Evolutionary conservation across 805 yeast genomes (phyloP).

Genomic region (Candida qinlingensis): DNA sequence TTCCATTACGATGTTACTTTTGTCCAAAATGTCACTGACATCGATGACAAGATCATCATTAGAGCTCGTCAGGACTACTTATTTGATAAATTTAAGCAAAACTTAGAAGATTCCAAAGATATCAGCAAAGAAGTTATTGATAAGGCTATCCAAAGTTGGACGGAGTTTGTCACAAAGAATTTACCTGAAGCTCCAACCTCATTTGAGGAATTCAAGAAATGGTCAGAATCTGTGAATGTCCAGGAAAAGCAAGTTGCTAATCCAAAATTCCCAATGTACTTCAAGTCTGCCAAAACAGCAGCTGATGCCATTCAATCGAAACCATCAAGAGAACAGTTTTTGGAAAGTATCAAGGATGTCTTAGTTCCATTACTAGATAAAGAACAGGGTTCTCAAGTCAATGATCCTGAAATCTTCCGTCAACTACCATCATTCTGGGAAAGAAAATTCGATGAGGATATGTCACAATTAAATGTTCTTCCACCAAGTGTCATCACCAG

Average conservation of each 20-base stretch:
- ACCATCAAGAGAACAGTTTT: conserved; percentile 32
- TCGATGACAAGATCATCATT: conserved; percentile 92
- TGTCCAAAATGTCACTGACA: conserved; percentile 97
- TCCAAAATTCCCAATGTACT: conserved; percentile 87
- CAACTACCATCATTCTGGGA: conserved; percentile 90
- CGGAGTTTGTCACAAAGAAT: conserved; percentile 46
- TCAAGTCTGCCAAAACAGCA: conserved; percentile 56
- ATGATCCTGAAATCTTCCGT: conserved; percentile 79
- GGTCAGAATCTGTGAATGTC: conserved; percentile 48
- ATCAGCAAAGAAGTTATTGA: conserved; percentile 31
- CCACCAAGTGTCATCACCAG: conserved; percentile 86
- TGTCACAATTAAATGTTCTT: conserved; percentile 77
- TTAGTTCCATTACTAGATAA: conserved; percentile 68
- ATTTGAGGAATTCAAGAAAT: conserved; percentile 38
- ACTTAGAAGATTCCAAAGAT: conserved; percentile 22
- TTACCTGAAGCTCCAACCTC: conserved; percentile 38
- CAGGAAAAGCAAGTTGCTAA: conserved; percentile 45
- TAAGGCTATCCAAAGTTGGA: conserved; percentile 40
- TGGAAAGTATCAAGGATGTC: conserved; percentile 62
- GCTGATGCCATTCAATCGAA: conserved; percentile 36
- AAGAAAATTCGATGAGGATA: conserved; percentile 73
- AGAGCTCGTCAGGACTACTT: conserved; percentile 89
- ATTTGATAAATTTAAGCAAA: conserved; percentile 52
- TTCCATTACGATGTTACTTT: conserved; percentile 85
- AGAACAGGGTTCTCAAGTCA: conserved; percentile 67